Evolutionary conservation across 2,329 filamentous ascomycete genomes (phyloP), one percentile per base, ranked within the genome.

Genomic region (Epichloe scottii): DNA sequence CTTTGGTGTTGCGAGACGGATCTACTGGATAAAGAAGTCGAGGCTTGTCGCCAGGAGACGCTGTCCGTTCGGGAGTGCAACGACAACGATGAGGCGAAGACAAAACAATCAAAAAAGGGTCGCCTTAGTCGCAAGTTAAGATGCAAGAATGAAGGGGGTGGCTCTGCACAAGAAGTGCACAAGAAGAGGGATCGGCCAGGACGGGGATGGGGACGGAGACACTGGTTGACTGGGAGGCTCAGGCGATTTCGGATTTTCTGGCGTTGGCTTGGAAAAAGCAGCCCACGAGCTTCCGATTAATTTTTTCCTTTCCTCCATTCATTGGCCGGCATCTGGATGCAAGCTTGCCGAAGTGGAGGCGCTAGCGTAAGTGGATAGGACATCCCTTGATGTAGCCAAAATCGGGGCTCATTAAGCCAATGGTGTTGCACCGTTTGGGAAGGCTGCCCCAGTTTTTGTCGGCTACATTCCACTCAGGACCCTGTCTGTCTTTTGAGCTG

Each of bases 221-320:
- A 55, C 15, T 38, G 35, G 35, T 14, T 38, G 35, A 38, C 35
- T 38, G 35, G 41, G 41, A n/a, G 11, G 41, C 56, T 59, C 56
- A 58, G 57, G 55, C 58, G 55, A 58, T 51, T 56, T 58, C 52
- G 34, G 54, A 58, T 45, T 55, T 57, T 51, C 48, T 57, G 53
- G 56, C 58, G 56, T 57, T 57, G 59, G 58, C 57, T 51, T 57
- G 57, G 55, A 57, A 55, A 54, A 53, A 46, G 55, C 52, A 58
- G 56, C 56, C 56, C 63, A 65, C 63, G 57, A 66, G 47, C 63
- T 66, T 63, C 64, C 66, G 56, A 51, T 30, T 33, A 62, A 65
- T 59, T 63, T 67, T 68, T 67, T 65, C 66, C 65, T 61, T 60
- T 58, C 57, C 61, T 62, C 61, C 58, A 60, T 56, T 55, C 15